Base-by-base conservation (phyloP, 305 asterid genomes). In the Solanum chacoense region DNA sequence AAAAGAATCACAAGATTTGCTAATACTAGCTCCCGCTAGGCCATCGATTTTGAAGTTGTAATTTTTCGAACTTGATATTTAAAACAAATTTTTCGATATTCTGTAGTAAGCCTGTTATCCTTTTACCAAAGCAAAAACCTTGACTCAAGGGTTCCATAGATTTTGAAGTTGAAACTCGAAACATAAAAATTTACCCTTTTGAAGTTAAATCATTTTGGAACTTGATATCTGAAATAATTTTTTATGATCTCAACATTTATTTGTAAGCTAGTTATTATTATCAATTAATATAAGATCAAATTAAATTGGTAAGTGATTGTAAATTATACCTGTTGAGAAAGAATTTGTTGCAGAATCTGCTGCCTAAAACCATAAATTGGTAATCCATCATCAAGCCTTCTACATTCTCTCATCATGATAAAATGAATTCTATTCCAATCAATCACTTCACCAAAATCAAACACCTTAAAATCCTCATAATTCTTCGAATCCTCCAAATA, bases 311-410 rank as follows among this genome's bases (percentile, higher is more conserved):
- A 75, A 20, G 42, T 74, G 42, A 74, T 9, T 2, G 14, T 69
- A 26, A 69, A 69, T 10, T 75, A 2, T 75, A 96, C 99, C 99
- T 96, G 99, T 55, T 95, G 96, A 86, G 80, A 3, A 69, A 85
- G 91, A 90, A 97, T 93, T 87, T 88, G 94, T 42, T 84, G 89
- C 59, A 96, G 77, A 90, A 97, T 94, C 29, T 92, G 92, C 45
- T 63, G 84, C 38, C 99, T 89, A 88, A 85, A 92, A 73, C 95
- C 93, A 65, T 92, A 97, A 87, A 96, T 94, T 2, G 99, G 99
- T 87, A 97, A 94, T 28, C 99, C 99, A 90, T 93, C 95, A 35
- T 94, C 96, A 87, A 97, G 94, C 92, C 99, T 91, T 91, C 92
- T 89, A 83, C 97, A 92, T 83, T 95, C 99, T 93, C 99, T 97